Evolutionary conservation across 2,329 filamentous ascomycete species (phyloP), one percentile per base, ranked within the genome.

Genomic region (Verticillium albo-atrum): DNA sequence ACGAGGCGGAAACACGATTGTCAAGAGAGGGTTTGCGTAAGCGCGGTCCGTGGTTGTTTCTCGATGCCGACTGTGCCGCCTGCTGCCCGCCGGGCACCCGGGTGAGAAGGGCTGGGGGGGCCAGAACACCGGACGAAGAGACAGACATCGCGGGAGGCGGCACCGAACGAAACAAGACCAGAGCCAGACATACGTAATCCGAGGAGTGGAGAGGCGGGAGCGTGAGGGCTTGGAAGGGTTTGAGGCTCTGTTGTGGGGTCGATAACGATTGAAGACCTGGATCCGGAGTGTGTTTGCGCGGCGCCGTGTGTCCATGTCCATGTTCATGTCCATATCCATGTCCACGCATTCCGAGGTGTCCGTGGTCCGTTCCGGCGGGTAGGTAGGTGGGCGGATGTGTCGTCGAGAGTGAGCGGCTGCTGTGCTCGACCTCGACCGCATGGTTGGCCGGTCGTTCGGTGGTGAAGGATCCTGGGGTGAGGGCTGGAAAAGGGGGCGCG

Each of bases 401-500:
- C 10, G 42, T 47, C 42, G 42, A 47, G 9, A 10, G 9, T 9
- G n/a, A 23, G 20, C 23, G 20, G 20, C 20, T 12, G 42, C n/a
- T 23, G 42, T 47, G 7, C 6, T 47, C 5, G 42, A 32, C 9
- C 30, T 7, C 6, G n/a, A 37, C 6, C 9, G 42, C 42, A 23
- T 47, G n/a, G 42, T 23, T 23, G 42, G 20, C n/a, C 9, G 42
- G 10, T 23, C 42, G 5, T 42, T 17, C 7, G n/a, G 20, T 20
- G 42, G 42, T 47, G 20, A 47, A 23, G 20, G 42, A 47, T 47
- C 17, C 42, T 23, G 23, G 42, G 20, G 42, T 12, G 6, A 23
- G 6, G 34, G 27, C 20, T 30, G 55, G 27, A 58, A 56, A 35
- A 34, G 54, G 47, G 61, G 57, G 60, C 57, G 50, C 54, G 20